Evolutionary conservation across 1,284 basidiomycete genomes (phyloP), one percentile per base, ranked within the genome.

Genomic region (Kwoniella shivajii): DNA sequence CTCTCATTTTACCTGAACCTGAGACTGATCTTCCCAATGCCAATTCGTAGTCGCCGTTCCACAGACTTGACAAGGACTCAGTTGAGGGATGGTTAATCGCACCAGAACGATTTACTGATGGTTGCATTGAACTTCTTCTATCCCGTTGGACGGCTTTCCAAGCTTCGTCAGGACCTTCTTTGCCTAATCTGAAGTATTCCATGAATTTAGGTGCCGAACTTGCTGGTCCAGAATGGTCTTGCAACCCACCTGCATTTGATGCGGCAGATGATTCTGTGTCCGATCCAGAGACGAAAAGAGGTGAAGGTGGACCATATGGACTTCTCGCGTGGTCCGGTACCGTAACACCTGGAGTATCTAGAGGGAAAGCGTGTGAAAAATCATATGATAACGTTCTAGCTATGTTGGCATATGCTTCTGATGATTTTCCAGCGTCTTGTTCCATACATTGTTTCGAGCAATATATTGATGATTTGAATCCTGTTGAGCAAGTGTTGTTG

Each of bases 281-380:
- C n/a, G 66, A 68, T 31, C 69, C 72, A 20, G 66, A 69, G 42
- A 71, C 64, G 51, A 68, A 71, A 20, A 76, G 64, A 5, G 74
- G 74, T 0, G 71, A 73, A 10, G 74, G 71, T 1, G 74, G 74
- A 22, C 42, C 67, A 50, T 53, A 65, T 16, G 58, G 68, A 53
- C 50, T 56, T 47, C 53, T 63, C 34, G 42, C 22, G 5, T 55
- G 44, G 29, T 59, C 57, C 10, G 57, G 49, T 24, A 65, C 46
- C 24, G 60, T 46, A 1, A 68, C 34, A 31, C 59, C 63, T 20
- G 60, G 59, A 11, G 56, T 61, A 11, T 61, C 56, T 10, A 62
- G 50, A 14, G 60, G 49, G 16, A 55, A 60, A 6, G 44, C 48
- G 18, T 54, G 48, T 29, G 44, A 54, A 16, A 61, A 63, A 31